Conservation (phyloP, 148 eudicot genomes). For the Spergularia marina region DNA sequence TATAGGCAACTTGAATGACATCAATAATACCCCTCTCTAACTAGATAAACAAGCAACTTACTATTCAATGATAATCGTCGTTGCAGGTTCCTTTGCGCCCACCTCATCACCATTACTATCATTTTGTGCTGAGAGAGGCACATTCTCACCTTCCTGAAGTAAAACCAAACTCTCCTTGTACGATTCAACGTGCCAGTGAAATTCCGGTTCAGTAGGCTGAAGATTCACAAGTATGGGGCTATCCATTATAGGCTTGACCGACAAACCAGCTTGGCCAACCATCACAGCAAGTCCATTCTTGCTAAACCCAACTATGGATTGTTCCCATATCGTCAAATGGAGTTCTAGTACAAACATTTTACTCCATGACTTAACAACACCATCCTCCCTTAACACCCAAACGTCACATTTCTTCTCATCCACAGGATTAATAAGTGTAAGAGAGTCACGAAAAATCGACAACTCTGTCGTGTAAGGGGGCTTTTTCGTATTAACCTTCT, state of each 20-base stretch:
- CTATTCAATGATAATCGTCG: background rate
- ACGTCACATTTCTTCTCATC: background rate
- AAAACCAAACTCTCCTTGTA: conserved; percentile 14
- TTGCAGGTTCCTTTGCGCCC: background rate
- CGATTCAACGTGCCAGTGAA: conserved; percentile 5
- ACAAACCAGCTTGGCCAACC: background rate
- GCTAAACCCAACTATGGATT: conserved; percentile 11
- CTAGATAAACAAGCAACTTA: background rate
- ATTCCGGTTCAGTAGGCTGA: background rate
- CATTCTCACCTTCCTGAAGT: background rate
- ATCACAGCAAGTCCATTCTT: conserved; percentile 4
- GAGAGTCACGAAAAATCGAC: background rate
- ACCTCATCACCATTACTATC: background rate
- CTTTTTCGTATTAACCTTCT: background rate
- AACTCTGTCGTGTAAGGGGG: background rate
- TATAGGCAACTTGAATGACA: background rate
- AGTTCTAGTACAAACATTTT: background rate
- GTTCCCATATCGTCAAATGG: background rate
- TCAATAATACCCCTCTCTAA: background rate
- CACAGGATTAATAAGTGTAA: background rate
- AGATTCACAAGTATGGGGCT: background rate
- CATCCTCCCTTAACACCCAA: conserved; percentile 15
- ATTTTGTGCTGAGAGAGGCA: background rate
- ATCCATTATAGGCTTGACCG: background rate
- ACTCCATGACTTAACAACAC: conserved; percentile 3